These are phyloP conservation scores for Oryza glaberrima DNA, from an alignment of 176 grass and related monocot genomes.

Conservation along the genomic window DNA sequence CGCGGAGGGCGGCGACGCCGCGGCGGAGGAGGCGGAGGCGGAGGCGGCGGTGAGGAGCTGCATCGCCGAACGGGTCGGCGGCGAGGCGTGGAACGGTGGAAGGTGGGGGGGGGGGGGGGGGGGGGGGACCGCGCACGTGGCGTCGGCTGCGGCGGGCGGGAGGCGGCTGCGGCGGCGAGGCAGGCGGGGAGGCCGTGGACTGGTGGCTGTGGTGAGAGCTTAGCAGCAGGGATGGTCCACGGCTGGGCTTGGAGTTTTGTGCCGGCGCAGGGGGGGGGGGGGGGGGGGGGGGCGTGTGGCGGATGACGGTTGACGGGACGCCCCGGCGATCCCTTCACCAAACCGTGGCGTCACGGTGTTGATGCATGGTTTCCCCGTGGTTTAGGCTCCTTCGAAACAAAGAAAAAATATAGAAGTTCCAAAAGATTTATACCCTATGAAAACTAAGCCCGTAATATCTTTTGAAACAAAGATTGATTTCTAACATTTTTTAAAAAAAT, in stretches of 20 bases:
- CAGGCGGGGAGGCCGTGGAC: neutral
- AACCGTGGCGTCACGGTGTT: neutral
- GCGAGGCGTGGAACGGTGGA: neutral
- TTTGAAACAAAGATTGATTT: no score
- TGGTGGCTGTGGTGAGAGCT: neutral
- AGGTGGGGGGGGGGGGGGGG: neutral
- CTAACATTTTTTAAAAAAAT: no score
- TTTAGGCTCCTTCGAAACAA: no score
- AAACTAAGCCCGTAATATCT: no score
- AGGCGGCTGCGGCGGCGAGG: neutral
- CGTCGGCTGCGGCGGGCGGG: slow-evolving; percentile 2
- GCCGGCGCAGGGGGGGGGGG: neutral
- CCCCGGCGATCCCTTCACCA: neutral
- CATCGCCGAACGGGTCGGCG: slow-evolving; percentile 16
- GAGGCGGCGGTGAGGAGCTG: slow-evolving; percentile 44
- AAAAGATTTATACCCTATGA: no score
- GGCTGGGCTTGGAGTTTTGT: slow-evolving; percentile 29
- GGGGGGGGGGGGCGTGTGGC: neutral
- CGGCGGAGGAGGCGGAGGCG: slow-evolving; percentile 17
- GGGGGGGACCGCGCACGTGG: neutral
- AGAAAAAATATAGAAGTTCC: no score
- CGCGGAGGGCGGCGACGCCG: slow-evolving; percentile 11
- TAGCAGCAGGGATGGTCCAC: slow-evolving; percentile 26
- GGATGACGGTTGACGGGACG: neutral
- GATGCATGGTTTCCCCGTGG: no score